These are phyloP conservation scores for Podaxis pistillaris DNA, from an alignment of 768 basidiomycete species.

Conservation along the genomic window DNA sequence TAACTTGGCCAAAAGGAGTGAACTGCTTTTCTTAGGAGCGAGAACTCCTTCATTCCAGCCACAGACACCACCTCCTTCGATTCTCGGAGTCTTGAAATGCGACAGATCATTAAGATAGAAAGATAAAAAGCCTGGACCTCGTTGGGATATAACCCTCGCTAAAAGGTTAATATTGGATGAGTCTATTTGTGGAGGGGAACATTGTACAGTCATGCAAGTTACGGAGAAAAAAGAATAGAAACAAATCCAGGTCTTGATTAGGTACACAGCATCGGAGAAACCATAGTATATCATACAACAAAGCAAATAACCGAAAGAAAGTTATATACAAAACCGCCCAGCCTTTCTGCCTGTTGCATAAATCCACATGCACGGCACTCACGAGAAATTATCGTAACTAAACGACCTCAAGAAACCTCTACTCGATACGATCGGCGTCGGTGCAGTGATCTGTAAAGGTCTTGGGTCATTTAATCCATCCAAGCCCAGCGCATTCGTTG, in stretches of 20 bases:
- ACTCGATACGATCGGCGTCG: constrained; percentile 30
- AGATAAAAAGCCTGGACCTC: too few species aligned
- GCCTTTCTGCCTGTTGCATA: not conserved
- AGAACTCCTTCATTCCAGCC: too few species aligned
- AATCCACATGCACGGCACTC: not conserved
- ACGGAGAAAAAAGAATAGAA: not conserved
- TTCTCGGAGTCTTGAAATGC: too few species aligned
- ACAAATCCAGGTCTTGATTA: not conserved
- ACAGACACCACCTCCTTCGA: too few species aligned
- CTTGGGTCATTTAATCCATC: constrained; percentile 16
- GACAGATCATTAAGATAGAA: too few species aligned
- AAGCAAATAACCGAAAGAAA: not conserved
- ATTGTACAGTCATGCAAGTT: not conserved
- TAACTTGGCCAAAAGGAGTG: too few species aligned
- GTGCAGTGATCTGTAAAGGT: constrained; percentile 28
- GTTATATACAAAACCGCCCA: constrained; percentile 6
- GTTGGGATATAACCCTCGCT: too few species aligned
- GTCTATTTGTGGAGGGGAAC: not conserved
- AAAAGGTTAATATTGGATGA: not conserved
- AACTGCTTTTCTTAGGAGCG: too few species aligned
- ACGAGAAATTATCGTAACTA: constrained; percentile 22
- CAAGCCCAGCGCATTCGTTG: constrained; percentile 26
- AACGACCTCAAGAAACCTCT: constrained; percentile 30
- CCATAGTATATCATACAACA: not conserved
- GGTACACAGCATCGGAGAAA: not conserved